Evolutionary conservation across 495 filamentous ascomycete genomes (phyloP).

Genomic region (Bathelium albidoporum): DNA sequence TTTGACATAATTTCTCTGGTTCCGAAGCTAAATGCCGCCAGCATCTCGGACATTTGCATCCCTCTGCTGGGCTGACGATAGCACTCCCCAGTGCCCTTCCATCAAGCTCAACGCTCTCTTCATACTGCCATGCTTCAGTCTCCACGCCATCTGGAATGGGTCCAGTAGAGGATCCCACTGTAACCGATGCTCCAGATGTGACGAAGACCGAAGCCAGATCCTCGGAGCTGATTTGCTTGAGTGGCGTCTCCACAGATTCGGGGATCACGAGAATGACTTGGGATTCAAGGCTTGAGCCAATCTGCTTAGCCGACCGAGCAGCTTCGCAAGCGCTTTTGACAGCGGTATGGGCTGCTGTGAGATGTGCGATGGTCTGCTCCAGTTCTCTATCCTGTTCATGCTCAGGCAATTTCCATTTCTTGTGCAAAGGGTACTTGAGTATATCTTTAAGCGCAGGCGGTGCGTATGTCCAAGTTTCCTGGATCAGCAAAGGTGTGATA

Average conservation of each 20-base stretch:
- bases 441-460: slow-evolving; percentile 49
- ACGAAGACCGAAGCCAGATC: slow-evolving; percentile 70
- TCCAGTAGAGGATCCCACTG: slow-evolving; percentile 28
- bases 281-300: slow-evolving; percentile 67
- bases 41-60: slow-evolving; percentile 72
- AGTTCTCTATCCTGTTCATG: slow-evolving; percentile 20
- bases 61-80: slow-evolving; percentile 55
- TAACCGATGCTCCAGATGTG: slow-evolving; percentile 50
- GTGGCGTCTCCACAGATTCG: slow-evolving; percentile 14
- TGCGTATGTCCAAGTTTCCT: slow-evolving; percentile 76
- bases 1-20: slow-evolving; percentile 55
- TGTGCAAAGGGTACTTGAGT: not conserved
- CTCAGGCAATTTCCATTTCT: not conserved
- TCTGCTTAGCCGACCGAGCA: slow-evolving; percentile 50
- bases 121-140: slow-evolving; percentile 9
- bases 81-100: slow-evolving; percentile 25
- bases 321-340: slow-evolving; percentile 63
- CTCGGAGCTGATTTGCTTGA: slow-evolving; percentile 22
- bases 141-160: not conserved
- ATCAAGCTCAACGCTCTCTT: slow-evolving; percentile 41
- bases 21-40: slow-evolving; percentile 63
- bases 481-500: slow-evolving; percentile 71
- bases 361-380: slow-evolving; percentile 34
- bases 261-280: slow-evolving; percentile 40
- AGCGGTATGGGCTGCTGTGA: slow-evolving; percentile 27